Percentiles rank a stretch among this genome's conserved stretches.
Conservation (phyloP, 371 early-diverging fungal species). For the Mucor lusitanicus region DNA sequence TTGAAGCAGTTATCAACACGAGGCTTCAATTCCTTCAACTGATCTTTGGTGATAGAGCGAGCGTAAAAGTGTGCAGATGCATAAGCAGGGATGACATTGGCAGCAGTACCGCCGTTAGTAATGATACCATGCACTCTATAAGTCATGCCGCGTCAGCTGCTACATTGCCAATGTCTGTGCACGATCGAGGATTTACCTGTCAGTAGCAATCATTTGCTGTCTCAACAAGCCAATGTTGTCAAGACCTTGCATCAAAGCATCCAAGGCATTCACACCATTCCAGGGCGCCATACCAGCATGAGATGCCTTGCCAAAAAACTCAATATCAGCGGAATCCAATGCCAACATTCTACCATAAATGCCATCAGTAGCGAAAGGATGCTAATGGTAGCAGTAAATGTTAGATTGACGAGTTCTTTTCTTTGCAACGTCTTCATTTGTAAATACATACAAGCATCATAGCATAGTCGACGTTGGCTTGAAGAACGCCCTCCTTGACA, state of each 20-base stretch:
- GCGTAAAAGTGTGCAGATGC: conserved; percentile 55
- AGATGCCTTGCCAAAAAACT: conserved; percentile 64
- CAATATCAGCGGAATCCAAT: conserved; percentile 46
- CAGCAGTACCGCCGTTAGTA: conserved; percentile 4
- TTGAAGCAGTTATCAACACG: conserved; percentile 60
- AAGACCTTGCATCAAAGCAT: conserved; percentile 66
- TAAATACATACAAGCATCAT: conserved; percentile 61
- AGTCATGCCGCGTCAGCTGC: not conserved
- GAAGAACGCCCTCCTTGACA: conserved; percentile 64
- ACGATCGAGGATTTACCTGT: conserved; percentile 27
- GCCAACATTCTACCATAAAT: conserved; percentile 43
- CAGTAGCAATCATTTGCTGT: conserved; percentile 68
- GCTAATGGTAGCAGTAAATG: conserved; percentile 10
- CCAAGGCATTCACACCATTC: conserved; percentile 79
- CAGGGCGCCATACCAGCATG: conserved; percentile 61
- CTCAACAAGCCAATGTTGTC: conserved; percentile 66
- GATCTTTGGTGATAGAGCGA: conserved; percentile 53
- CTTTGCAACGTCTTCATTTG: not conserved
- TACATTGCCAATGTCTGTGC: not conserved
- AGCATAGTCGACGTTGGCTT: conserved; percentile 60
- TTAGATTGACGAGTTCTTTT: not conserved
- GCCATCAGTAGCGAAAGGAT: conserved; percentile 35
- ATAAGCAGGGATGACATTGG: conserved; percentile 63
- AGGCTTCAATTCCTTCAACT: conserved; percentile 49
- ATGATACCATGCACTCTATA: conserved; percentile 9